phyloP scores from a whole-genome alignment of 2,329 filamentous ascomycete species.

The Scortechinia acanthostroma region DNA sequence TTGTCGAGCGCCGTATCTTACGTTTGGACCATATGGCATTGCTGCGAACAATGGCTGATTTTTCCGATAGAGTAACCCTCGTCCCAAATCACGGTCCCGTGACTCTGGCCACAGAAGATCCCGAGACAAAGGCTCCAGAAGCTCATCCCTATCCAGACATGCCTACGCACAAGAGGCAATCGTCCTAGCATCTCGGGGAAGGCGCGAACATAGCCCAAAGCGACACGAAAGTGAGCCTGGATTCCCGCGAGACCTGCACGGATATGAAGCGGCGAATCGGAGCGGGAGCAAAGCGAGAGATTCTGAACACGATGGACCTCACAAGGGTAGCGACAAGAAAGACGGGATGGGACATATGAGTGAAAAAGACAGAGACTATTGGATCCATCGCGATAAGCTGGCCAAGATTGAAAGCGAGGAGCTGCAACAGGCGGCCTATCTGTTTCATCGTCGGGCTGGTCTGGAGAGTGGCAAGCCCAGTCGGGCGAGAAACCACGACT shows the following conservation, averaged over 20 bases:
- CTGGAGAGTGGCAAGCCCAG: not conserved
- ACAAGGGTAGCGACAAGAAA: not conserved
- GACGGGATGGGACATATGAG: constrained; percentile 4
- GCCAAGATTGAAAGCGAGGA: constrained; percentile 39
- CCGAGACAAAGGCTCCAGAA: not conserved
- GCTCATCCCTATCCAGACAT: not conserved
- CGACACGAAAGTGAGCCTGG: not conserved
- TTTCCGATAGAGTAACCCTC: not conserved
- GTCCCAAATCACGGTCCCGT: not conserved
- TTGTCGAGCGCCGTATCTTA: not conserved
- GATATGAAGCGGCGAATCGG: not conserved
- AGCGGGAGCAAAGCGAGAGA: not conserved
- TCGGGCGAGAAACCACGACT: not conserved
- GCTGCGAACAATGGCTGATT: not conserved
- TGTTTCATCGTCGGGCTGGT: not conserved
- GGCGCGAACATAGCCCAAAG: not conserved
- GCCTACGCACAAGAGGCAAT: not conserved
- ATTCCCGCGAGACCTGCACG: not conserved
- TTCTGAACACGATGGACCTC: not conserved
- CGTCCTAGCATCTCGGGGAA: not conserved
- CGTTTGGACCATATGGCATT: not conserved
- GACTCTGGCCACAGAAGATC: not conserved
- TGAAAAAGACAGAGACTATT: constrained; percentile 26
- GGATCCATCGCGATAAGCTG: constrained; percentile 40
- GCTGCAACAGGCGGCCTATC: constrained; percentile 27